Evolutionary conservation across 306 rosid species (phyloP).

Genomic region (Nissolia schottii): DNA sequence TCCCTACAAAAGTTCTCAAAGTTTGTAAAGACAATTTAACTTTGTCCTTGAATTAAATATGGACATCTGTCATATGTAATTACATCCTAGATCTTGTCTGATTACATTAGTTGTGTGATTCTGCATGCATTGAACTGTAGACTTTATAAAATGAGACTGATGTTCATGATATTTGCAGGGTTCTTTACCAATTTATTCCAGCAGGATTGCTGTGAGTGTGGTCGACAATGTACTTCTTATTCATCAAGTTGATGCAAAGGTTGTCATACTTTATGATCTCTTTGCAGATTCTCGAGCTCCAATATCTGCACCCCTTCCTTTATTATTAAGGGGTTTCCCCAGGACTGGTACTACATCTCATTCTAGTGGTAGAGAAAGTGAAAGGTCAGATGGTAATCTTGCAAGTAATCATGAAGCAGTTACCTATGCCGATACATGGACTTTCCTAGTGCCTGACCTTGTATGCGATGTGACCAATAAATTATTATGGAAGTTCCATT

Average conservation of each 20-base stretch:
- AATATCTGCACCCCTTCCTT: constrained; percentile 95
- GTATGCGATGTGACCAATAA: constrained; percentile 69
- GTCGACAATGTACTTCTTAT: constrained; percentile 91
- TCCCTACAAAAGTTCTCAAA: not conserved
- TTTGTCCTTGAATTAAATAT: constrained; percentile 4
- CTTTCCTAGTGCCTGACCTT: constrained; percentile 81
- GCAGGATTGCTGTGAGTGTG: constrained; percentile 80
- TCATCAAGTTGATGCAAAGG: constrained; percentile 98
- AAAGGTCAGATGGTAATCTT: constrained; percentile 42
- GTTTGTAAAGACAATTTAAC: not conserved
- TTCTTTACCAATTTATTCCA: constrained; percentile 90
- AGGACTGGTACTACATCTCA: constrained; percentile 50
- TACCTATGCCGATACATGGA: constrained; percentile 72
- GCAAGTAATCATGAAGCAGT: constrained; percentile 51
- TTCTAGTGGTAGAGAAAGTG: constrained; percentile 55
- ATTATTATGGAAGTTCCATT: constrained; percentile 76
- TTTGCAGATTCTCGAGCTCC: constrained; percentile 87
- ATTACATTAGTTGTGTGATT: constrained; percentile 6
- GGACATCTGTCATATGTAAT: not conserved
- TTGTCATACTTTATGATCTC: constrained; percentile 86
- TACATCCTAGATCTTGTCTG: constrained; percentile 16
- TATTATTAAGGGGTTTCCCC: constrained; percentile 75
- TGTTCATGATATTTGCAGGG: constrained; percentile 65
- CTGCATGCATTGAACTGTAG: not conserved
- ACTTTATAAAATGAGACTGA: constrained; percentile 12